Evolutionary conservation across 2,329 filamentous ascomycete species (phyloP), one percentile per base, ranked within the genome.

Genomic region (Fusarium vanettenii): DNA sequence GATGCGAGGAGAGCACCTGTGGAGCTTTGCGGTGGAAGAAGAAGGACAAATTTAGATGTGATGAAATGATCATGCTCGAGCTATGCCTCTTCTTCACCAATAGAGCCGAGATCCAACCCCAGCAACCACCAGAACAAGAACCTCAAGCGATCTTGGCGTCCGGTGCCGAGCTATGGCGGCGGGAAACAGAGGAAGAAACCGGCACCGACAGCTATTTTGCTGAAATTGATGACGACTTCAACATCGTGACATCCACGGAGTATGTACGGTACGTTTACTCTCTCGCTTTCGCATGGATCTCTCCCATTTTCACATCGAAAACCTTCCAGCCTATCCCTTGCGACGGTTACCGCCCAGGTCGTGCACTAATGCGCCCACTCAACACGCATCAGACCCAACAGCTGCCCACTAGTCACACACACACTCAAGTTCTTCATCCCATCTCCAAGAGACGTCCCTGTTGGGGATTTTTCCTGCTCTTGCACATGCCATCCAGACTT

Each of bases 291-390:
- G 3, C 55, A 56, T 35, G 33, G 14, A 35, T 67, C 35, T 45
- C 33, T 60, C 43, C 33, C 37, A 67, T 55, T 48, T 35, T 64
- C 65, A 64, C 50, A 43, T 68, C 43, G 14, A 20, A 57, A 39
- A 39, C 55, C 56, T 73, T 59, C 45, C 16, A 60, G 55, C 76
- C 69, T 75, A 68, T 78, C 66, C 76, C 64, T 76, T 69, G 65
- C 60, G 50, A 43, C 45, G 33, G 61, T 69, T 71, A 57, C 69
- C 67, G 67, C 69, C 61, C 50, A 59, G 55, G 63, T 72, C 63
- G 35, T 70, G 69, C 76, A 75, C 76, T 78, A 78, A 78, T 78
- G 76, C 76, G 75, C 60, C 73, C 76, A 78, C 76, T 78, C 75
- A 78, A 75, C 55, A 72, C 71, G 66, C 70, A 71, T 71, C 61